Evolutionary conservation across 164 flowering plant genomes (phyloP).

Genomic region (Buxus sempervirens): DNA sequence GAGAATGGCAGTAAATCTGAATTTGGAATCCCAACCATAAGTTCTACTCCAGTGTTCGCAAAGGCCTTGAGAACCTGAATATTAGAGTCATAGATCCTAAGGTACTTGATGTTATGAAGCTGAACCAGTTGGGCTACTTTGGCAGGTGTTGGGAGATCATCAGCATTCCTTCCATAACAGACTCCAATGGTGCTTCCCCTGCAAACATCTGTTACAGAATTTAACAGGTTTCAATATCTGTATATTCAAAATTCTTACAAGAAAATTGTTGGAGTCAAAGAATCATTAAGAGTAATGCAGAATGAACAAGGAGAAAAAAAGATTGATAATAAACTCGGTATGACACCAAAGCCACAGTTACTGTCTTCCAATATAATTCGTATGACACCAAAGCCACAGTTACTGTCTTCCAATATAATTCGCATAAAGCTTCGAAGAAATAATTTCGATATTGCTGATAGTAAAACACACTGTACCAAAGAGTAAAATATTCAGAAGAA

Average conservation of each 20-base stretch:
- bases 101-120: conserved; percentile 63
- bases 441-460: too few species aligned
- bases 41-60: conserved; percentile 79
- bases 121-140: conserved; percentile 72
- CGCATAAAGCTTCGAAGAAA: too few species aligned
- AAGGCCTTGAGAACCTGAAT: conserved; percentile 89
- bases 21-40: conserved; percentile 83
- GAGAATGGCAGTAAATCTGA: conserved; percentile 66
- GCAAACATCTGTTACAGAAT: conserved; percentile 43
- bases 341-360: too few species aligned
- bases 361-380: too few species aligned
- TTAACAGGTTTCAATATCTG: neutral
- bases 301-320: neutral
- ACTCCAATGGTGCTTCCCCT: conserved; percentile 71
- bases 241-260: too few species aligned
- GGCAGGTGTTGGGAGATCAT: conserved; percentile 92
- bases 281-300: neutral
- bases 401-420: too few species aligned
- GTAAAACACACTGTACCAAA: too few species aligned
- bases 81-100: conserved; percentile 83
- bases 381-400: too few species aligned
- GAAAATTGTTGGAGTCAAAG: neutral
- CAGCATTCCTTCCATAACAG: conserved; percentile 94
- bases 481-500: too few species aligned
- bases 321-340: too few species aligned